Evolutionary conservation across 2,329 filamentous ascomycete species (phyloP).

Genomic region (Trichoderma koningiopsis): DNA sequence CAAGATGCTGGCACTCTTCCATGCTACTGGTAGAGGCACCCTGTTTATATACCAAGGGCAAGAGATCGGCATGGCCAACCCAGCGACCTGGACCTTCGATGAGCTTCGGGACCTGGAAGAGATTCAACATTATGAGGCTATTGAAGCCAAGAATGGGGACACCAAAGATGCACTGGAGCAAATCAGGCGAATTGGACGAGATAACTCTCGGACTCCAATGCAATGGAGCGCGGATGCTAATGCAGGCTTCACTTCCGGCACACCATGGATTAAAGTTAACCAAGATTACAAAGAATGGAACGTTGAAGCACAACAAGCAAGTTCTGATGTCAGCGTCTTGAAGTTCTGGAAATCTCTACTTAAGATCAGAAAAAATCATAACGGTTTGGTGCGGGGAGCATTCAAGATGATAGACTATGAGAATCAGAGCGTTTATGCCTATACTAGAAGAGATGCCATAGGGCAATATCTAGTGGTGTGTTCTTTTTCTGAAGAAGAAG

Average conservation of each 20-base stretch:
- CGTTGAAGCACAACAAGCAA: constrained; percentile 62
- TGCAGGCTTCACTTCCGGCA: constrained; percentile 60
- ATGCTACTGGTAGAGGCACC: constrained; percentile 54
- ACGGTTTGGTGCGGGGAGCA: constrained; percentile 63
- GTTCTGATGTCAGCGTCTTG: constrained; percentile 40
- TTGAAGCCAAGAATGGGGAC: constrained; percentile 31
- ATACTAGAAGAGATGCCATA: constrained; percentile 45
- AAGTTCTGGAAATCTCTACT: background rate
- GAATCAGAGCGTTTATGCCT: constrained; percentile 59
- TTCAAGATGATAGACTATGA: constrained; percentile 53
- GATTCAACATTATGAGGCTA: constrained; percentile 56
- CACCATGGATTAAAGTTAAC: constrained; percentile 68
- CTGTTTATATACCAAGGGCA: constrained; percentile 63
- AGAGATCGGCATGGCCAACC: constrained; percentile 63
- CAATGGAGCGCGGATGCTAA: constrained; percentile 63
- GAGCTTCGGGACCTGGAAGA: constrained; percentile 58
- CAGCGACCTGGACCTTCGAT: constrained; percentile 40
- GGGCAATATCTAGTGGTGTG: background rate
- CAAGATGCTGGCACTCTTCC: constrained; percentile 56
- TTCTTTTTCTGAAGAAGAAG: background rate
- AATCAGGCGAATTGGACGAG: constrained; percentile 52
- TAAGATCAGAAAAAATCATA: constrained; percentile 56
- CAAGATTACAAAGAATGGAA: constrained; percentile 54
- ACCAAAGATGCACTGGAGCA: constrained; percentile 49
- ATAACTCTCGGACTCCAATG: constrained; percentile 67